Evolutionary conservation across 1,284 basidiomycete species (phyloP), one percentile per base, ranked within the genome.

Genomic region (Moesziomyces sp.): DNA sequence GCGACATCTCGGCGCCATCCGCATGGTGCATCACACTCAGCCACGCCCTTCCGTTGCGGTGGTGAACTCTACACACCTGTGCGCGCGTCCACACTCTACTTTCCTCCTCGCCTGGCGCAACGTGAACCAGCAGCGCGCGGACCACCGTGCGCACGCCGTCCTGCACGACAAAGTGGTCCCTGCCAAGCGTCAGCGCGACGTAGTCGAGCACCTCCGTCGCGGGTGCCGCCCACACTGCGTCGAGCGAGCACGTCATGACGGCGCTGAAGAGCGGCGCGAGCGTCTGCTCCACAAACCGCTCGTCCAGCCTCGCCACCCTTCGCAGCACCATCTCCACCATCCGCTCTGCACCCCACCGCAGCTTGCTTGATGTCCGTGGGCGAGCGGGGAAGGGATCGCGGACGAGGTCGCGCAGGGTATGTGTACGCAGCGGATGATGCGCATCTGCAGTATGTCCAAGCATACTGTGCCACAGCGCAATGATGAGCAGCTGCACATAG

Each of bases 141-240:
- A 81, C 81, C 7, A 81, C 82, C 5, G 50, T 58, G 13, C 70
- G 60, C 0, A 84, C 82, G 11, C 84, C 84, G 7, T 75, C 76
- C 18, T 59, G 62, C 23, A 83, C 82, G 3, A 74, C 74, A 45
- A 69, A 84, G 46, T 84, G 83, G 35, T 69, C 58, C 24, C 64
- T 52, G 3, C 75, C 66, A 28, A 84, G 78, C 0, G 81, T 83
- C 26, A 67, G 50, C 1, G 80, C 80, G 24, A 84, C 65, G 26
- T 84, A 84, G 14, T 82, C 74, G 26, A 84, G 67, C 33, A 84
- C 60, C 40, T 82, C 81, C 9, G 76, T 62, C 0, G 77, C 78
- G 0, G 84, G 84, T 33, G 71, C 65, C 5, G 56, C 18, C 49
- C 60, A 54, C 0, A 83, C 77, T 0, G 67, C 55, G 5, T 57